phyloP scores from a whole-genome alignment of 805 yeast genomes.

The Candida saitoana region DNA sequence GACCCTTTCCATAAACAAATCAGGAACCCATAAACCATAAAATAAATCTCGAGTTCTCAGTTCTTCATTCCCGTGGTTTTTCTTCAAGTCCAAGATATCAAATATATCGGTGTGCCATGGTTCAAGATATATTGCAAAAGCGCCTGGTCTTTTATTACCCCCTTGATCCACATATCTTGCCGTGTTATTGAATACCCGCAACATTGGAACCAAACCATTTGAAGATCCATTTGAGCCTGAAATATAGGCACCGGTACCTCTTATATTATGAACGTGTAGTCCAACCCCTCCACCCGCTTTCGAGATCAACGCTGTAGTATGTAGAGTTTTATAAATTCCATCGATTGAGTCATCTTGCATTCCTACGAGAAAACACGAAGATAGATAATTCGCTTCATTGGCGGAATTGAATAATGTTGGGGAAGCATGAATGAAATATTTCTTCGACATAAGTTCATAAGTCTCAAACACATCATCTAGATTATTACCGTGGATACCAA shows the following conservation, averaged over 20 bases:
- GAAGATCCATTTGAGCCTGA: constrained; percentile 92
- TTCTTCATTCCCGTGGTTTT: constrained; percentile 95
- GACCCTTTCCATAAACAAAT: constrained; percentile 88
- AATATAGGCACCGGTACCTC: constrained; percentile 82
- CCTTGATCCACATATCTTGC: constrained; percentile 98
- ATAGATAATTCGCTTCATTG: constrained; percentile 76
- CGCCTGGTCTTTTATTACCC: constrained; percentile 97
- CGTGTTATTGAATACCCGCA: constrained; percentile 90
- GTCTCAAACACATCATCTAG: constrained; percentile 70
- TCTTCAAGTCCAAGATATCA: constrained; percentile 79
- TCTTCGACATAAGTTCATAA: constrained; percentile 79
- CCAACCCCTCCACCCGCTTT: constrained; percentile 97
- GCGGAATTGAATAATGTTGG: constrained; percentile 95
- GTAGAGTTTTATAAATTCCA: constrained; percentile 87
- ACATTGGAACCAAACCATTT: constrained; percentile 93
- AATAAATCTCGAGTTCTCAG: constrained; percentile 88
- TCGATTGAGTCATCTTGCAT: constrained; percentile 95
- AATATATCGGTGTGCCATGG: constrained; percentile 96
- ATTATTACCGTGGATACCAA: constrained; percentile 80
- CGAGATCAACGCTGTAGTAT: constrained; percentile 84
- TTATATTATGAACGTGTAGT: constrained; percentile 78
- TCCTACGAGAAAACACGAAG: constrained; percentile 88
- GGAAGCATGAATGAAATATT: constrained; percentile 89
- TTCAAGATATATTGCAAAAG: constrained; percentile 88
- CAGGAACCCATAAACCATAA: constrained; percentile 93